Base-by-base conservation (phyloP, 2,329 filamentous ascomycete species). In the Endoconidiophora polonica region DNA sequence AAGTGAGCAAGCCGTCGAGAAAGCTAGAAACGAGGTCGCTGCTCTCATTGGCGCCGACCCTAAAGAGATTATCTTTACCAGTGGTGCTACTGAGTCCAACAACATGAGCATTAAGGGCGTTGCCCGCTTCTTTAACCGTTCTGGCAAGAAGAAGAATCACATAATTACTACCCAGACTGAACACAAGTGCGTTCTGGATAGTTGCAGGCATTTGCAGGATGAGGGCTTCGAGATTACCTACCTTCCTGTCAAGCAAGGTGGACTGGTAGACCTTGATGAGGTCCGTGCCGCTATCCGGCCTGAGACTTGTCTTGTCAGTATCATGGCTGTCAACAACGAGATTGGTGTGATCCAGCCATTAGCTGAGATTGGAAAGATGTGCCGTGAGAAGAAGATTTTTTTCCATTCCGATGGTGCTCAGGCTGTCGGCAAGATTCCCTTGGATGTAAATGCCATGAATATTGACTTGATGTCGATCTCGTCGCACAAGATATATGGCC, bases 91-190 rank as follows among this genome's bases (percentile, higher is more conserved):
- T 0, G 91, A 98, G 70, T 95, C 87, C 63, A 98, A 98, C 68
- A 98, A 98, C 61, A 98, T 98, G 91, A 94, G 87, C 66, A 86
- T 98, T 69, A 98, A 98, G 69, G 91, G 91, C 56, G 90, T 98
- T 6, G 88, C 91, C 18, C 77, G 90, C 55, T 98, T 98, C 68
- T 95, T 95, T 63, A 87, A 86, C 57, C 79, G 86, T 52, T 80
- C 78, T 2, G 88, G 87, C 59, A 95, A 95, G 77, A 96, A 96
- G 79, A 94, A 84, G 69, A 91, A 98, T 66, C 90, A 98, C 61
- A 87, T 98, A 65, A 87, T 98, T 64, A 98, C 91, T 22, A 86
- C 80, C 38, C 91, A 96, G 69, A 98, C 91, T 0, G 91, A 98
- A 68, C 91, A 98, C 73, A 98, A 98, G 70, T 98, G 91, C 66